phyloP scores from a whole-genome alignment of 2,329 filamentous ascomycete genomes.

The Dactylonectria estremocensis region DNA sequence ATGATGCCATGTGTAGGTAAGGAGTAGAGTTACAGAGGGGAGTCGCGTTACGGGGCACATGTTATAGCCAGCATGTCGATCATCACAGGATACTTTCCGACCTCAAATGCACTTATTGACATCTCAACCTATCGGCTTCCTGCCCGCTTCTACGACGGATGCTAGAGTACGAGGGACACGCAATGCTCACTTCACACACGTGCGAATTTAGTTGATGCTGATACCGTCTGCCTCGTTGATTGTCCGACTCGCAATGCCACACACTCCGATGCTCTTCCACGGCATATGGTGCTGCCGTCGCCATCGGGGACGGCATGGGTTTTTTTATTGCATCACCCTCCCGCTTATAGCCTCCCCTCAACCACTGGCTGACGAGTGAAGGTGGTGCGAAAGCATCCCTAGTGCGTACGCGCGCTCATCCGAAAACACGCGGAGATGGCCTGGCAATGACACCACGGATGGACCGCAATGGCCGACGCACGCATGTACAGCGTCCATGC shows the following conservation, averaged over 20 bases:
- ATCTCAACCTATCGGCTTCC: conserved; percentile 21
- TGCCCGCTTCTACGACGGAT: background rate
- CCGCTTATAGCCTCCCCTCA: background rate
- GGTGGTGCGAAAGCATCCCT: background rate
- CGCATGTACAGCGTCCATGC: too few species aligned
- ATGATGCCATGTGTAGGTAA: background rate
- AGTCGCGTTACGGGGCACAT: background rate
- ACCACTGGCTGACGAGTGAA: background rate
- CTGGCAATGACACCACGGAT: conserved; percentile 3
- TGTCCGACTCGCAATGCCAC: background rate
- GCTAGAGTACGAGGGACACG: conserved; percentile 5
- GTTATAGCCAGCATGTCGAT: conserved; percentile 1
- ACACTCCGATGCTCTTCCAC: background rate
- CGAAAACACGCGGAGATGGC: conserved; percentile 2
- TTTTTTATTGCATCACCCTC: background rate
- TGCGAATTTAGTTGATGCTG: background rate
- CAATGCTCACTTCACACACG: background rate
- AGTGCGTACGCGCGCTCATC: background rate
- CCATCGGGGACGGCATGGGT: background rate
- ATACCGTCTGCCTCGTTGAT: background rate
- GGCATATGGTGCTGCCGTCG: background rate
- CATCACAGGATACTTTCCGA: conserved; percentile 2
- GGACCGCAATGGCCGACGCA: background rate
- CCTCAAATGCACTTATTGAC: background rate
- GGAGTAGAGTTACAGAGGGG: background rate